Base-by-base conservation (phyloP, 306 rosid genomes). In the Cucumis hystrix region DNA sequence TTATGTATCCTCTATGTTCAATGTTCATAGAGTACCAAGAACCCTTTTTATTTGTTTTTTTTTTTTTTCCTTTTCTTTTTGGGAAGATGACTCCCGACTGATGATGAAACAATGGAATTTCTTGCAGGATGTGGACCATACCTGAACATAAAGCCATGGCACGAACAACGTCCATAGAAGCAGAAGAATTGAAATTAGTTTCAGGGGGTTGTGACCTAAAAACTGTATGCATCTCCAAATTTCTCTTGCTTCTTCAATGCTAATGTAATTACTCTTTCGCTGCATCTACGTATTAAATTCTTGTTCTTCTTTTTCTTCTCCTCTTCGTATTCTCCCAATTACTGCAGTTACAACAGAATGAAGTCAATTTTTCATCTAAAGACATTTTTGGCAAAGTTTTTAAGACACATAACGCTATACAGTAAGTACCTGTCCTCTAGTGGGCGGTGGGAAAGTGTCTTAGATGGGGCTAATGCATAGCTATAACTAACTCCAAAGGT, bases 171-270 rank as follows among this genome's bases (percentile, higher is more conserved):
- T 74, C 93, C 8, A 11, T 79, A 56, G 99, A 96, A 79, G 84
- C 88, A 57, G 89, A 87, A 67, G 80, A 85, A 61, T 78, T 88
- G 78, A 86, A 86, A 43, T 62, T 84, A 76, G 87, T 86, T 78
- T 88, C 98, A 16, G 97, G 88, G 88, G 98, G 91, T 56, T 96
- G 99, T 81, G 80, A 89, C 80, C 80, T 91, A 3, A 87, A 88
- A 86, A 77, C 83, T 76, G 98, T 96, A 88, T 84, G 92, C 77
- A 84, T 80, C 76, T 11, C 59, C 25, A 1, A 61, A 74, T 71
- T 40, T 51, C 54, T 17, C 67, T 28, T 28, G 9, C 47, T 72
- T 72, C 61, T 72, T 52, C 25, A 52, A 3, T 51, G 43, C 60
- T 47, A 70, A 47, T 70, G 12, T 45, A 70, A 12, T 70, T 13